Evolutionary conservation across 306 rosid genomes (phyloP).

Genomic region (Vicia villosa): DNA sequence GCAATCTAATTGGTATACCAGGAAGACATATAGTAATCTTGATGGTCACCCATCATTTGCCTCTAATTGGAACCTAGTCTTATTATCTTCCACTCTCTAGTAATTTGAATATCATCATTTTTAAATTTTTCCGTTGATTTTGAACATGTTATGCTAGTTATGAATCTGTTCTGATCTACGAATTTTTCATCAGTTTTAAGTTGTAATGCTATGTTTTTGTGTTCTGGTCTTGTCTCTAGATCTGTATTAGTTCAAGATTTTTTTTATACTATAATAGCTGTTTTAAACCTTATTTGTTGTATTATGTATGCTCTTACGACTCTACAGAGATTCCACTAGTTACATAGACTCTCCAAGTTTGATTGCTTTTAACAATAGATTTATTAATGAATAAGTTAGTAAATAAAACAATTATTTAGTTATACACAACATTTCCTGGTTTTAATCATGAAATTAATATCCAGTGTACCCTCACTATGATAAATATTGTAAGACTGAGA

Average conservation of each 20-base stretch:
- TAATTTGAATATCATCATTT: not conserved
- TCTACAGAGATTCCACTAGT: not conserved
- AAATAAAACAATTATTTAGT: not conserved
- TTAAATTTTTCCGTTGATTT: not conserved
- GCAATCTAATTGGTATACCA: conserved; percentile 32
- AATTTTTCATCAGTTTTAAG: conserved; percentile 1
- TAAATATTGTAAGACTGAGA: not conserved
- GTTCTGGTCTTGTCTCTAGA: not conserved
- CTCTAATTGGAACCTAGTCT: not conserved
- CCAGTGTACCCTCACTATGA: not conserved
- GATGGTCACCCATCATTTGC: conserved; percentile 15
- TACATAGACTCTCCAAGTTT: not conserved
- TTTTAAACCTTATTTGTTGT: not conserved
- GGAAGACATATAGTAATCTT: conserved; percentile 27
- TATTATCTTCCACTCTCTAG: not conserved
- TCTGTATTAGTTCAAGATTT: not conserved
- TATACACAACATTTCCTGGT: conserved; percentile 1
- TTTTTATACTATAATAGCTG: not conserved
- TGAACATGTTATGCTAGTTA: not conserved
- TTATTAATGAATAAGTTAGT: not conserved
- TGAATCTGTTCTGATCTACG: not conserved
- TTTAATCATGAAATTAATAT: conserved; percentile 22
- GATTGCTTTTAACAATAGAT: not conserved
- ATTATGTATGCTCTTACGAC: not conserved
- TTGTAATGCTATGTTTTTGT: not conserved